These are phyloP conservation scores for Leccinum arenicola DNA, from an alignment of 768 basidiomycete genomes.

Conservation along the genomic window DNA sequence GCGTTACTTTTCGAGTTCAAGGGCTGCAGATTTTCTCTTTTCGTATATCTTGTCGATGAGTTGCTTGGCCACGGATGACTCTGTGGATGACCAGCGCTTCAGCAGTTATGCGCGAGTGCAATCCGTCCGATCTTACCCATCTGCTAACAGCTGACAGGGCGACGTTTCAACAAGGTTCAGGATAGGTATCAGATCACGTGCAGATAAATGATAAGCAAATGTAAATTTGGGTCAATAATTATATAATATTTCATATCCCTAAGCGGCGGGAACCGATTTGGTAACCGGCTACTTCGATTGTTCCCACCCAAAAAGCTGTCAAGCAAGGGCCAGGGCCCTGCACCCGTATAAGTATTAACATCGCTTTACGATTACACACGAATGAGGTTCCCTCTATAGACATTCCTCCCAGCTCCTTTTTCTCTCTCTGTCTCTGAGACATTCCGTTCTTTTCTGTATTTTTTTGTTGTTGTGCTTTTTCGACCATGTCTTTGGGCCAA, in stretches of 20 bases:
- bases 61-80: constrained; percentile 73
- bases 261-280: not conserved
- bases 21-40: constrained; percentile 92
- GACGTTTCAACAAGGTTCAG: not conserved
- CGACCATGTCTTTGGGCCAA: constrained; percentile 13
- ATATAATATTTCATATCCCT: not conserved
- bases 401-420: not conserved
- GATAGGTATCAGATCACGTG: constrained; percentile 10
- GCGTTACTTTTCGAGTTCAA: constrained; percentile 88
- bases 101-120: not conserved
- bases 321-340: not conserved
- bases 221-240: not conserved
- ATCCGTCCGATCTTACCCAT: constrained; percentile 18
- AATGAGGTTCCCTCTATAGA: not conserved
- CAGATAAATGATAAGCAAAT: not conserved
- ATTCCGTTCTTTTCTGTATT: not conserved
- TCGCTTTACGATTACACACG: not conserved
- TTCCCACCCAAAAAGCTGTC: not conserved
- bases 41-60: constrained; percentile 94
- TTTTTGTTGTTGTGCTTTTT: not conserved
- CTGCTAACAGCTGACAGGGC: not conserved
- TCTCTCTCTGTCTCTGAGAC: not conserved
- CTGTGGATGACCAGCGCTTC: constrained; percentile 35
- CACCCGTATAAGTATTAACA: not conserved
- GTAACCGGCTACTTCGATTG: not conserved